These are phyloP conservation scores for Seiridium cupressi DNA, from an alignment of 2,329 filamentous ascomycete genomes.

Conservation along the genomic window DNA sequence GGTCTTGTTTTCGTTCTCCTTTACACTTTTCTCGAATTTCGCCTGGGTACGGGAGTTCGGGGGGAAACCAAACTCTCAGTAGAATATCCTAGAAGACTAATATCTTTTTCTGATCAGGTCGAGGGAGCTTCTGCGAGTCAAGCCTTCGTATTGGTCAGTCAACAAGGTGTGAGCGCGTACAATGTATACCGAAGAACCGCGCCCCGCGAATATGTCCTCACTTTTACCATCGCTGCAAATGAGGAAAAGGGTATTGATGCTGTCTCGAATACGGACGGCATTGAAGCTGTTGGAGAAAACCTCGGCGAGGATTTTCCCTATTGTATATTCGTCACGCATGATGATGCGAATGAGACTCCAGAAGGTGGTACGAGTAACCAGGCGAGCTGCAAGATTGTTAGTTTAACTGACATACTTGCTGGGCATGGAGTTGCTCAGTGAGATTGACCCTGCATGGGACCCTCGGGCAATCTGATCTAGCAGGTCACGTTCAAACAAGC, in stretches of 20 bases:
- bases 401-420: conserved; percentile 38
- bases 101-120: conserved; percentile 15
- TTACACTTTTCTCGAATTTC: too few species aligned
- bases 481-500: neutral
- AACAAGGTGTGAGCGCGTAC: conserved; percentile 51
- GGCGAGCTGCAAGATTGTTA: conserved; percentile 51
- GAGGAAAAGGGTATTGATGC: conserved; percentile 38
- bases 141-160: conserved; percentile 51
- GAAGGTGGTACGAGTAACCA: conserved; percentile 42
- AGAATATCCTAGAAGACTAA: too few species aligned
- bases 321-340: conserved; percentile 49
- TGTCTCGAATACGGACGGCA: conserved; percentile 53
- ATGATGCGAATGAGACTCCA: conserved; percentile 50
- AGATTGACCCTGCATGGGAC: conserved; percentile 38
- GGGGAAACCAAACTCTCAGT: too few species aligned
- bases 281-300: conserved; percentile 42
- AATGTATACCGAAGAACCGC: conserved; percentile 46
- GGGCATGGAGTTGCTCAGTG: conserved; percentile 30
- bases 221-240: conserved; percentile 44
- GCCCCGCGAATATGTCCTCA: conserved; percentile 48
- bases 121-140: conserved; percentile 39
- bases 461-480: conserved; percentile 24
- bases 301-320: conserved; percentile 39
- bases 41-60: too few species aligned
- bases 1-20: too few species aligned